Evolutionary conservation across 371 early-diverging fungal species (phyloP).

Genomic region (Mortierella sp.): DNA sequence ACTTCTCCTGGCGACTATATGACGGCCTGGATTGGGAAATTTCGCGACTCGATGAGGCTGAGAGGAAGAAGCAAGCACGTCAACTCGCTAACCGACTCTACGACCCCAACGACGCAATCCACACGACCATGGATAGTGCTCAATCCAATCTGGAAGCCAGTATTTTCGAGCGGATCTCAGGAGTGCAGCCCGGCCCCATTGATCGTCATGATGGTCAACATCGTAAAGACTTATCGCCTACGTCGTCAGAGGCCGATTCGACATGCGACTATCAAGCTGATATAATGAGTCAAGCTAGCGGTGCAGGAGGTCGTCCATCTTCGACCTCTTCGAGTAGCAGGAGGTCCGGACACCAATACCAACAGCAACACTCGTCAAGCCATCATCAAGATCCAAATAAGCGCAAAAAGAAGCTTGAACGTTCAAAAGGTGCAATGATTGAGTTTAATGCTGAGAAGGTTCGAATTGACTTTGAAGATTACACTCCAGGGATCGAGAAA

Average conservation of each 20-base stretch:
- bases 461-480: conserved; percentile 69
- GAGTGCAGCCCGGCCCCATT: conserved; percentile 27
- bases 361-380: conserved; percentile 6
- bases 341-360: conserved; percentile 13
- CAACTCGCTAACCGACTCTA: conserved; percentile 49
- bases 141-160: conserved; percentile 50
- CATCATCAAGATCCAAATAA: conserved; percentile 23
- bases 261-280: conserved; percentile 58
- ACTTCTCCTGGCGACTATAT: conserved; percentile 72
- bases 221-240: conserved; percentile 25
- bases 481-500: conserved; percentile 61
- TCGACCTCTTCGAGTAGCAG: conserved; percentile 28
- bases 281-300: conserved; percentile 46
- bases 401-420: conserved; percentile 49
- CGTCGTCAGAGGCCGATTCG: conserved; percentile 48
- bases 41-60: conserved; percentile 44
- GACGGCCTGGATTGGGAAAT: conserved; percentile 65
- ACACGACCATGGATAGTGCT: conserved; percentile 35
- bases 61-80: conserved; percentile 46
- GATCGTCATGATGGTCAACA: conserved; percentile 24
- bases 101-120: conserved; percentile 43
- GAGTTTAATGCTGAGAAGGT: conserved; percentile 70
- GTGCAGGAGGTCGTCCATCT: conserved; percentile 33
- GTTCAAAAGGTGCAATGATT: conserved; percentile 59
- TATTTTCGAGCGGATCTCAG: conserved; percentile 42